These are phyloP conservation scores for Wilhelminamyces savonicus DNA, from an alignment of 805 yeast species.

Conservation along the genomic window DNA sequence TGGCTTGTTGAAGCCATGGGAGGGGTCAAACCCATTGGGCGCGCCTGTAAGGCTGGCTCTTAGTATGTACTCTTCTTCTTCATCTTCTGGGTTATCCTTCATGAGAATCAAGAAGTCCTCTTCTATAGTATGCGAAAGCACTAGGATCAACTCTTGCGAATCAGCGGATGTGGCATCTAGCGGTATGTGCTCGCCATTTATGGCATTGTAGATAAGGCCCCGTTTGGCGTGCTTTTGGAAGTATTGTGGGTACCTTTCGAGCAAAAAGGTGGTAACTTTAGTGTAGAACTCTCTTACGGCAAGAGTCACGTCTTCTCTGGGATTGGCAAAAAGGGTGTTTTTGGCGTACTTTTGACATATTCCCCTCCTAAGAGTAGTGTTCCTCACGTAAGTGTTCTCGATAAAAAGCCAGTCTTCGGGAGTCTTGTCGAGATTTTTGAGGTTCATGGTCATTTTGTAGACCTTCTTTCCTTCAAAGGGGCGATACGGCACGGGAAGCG, in stretches of 20 bases:
- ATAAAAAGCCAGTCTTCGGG: conserved; percentile 54
- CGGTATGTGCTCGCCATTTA: conserved; percentile 37
- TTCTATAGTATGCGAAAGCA: conserved; percentile 39
- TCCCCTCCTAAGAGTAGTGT: conserved; percentile 34
- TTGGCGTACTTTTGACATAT: conserved; percentile 22
- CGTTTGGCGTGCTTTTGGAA: conserved; percentile 27
- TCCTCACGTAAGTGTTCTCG: conserved; percentile 51
- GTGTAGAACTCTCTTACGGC: conserved; percentile 50
- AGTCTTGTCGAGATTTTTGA: conserved; percentile 19
- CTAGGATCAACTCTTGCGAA: conserved; percentile 14
- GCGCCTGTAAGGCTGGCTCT: conserved; percentile 55
- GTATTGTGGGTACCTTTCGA: conserved; percentile 47
- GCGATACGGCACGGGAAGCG: conserved; percentile 31
- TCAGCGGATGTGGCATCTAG: conserved; percentile 3
- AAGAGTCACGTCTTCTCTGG: conserved; percentile 10
- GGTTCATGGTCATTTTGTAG: conserved; percentile 30
- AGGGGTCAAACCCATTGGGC: conserved; percentile 72
- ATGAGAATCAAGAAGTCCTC: conserved; percentile 58
- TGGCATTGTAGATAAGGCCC: conserved; percentile 26
- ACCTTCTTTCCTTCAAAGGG: conserved; percentile 32
- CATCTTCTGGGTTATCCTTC: conserved; percentile 28
- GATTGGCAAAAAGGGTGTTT: conserved; percentile 23
- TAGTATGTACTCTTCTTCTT: conserved; percentile 51
- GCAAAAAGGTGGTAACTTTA: conserved; percentile 31
- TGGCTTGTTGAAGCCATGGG: conserved; percentile 43